phyloP scores from a whole-genome alignment of 352 stramenopile genomes.

The Phytophthora vignae region DNA sequence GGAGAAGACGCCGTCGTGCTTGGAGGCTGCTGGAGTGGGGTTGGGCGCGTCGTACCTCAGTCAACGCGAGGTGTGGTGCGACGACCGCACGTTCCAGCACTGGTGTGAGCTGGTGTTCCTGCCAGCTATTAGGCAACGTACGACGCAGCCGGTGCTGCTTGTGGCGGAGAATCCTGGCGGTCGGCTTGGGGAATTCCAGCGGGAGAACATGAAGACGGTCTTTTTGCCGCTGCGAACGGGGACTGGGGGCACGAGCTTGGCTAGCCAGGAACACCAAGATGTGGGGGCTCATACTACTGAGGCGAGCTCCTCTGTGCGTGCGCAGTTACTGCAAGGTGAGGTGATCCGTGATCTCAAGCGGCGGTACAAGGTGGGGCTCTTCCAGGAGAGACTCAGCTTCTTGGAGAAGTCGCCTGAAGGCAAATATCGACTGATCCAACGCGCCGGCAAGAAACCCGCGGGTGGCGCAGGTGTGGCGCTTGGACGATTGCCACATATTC shows the following conservation, averaged over 20 bases:
- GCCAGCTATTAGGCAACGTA: slow-evolving; percentile 52
- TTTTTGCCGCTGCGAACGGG: slow-evolving; percentile 47
- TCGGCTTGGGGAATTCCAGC: slow-evolving; percentile 44
- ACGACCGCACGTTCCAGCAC: slow-evolving; percentile 58
- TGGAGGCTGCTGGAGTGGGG: slow-evolving; percentile 13
- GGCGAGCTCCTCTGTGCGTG: slow-evolving; percentile 18
- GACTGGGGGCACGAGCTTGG: neutral
- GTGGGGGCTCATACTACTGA: neutral
- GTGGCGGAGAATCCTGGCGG: slow-evolving; percentile 57
- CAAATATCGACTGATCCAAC: slow-evolving; percentile 49
- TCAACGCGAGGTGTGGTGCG: slow-evolving; percentile 65
- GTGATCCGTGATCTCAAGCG: slow-evolving; percentile 60
- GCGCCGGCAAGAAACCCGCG: slow-evolving; percentile 44
- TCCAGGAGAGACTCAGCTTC: slow-evolving; percentile 55
- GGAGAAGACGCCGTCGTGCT: slow-evolving; percentile 38
- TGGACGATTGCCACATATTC: slow-evolving; percentile 48
- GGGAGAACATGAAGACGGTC: slow-evolving; percentile 45
- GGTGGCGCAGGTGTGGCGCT: slow-evolving; percentile 44
- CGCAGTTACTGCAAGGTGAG: slow-evolving; percentile 46
- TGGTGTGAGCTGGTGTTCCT: slow-evolving; percentile 62
- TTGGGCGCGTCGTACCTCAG: slow-evolving; percentile 42
- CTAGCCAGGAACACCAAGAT: slow-evolving; percentile 4
- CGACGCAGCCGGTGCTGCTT: slow-evolving; percentile 51
- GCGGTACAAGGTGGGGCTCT: slow-evolving; percentile 58
- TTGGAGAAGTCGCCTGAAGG: slow-evolving; percentile 53